Evolutionary conservation across 2,329 filamentous ascomycete species (phyloP), one percentile per base, ranked within the genome.

Genomic region (Sclerotinia subarctica): DNA sequence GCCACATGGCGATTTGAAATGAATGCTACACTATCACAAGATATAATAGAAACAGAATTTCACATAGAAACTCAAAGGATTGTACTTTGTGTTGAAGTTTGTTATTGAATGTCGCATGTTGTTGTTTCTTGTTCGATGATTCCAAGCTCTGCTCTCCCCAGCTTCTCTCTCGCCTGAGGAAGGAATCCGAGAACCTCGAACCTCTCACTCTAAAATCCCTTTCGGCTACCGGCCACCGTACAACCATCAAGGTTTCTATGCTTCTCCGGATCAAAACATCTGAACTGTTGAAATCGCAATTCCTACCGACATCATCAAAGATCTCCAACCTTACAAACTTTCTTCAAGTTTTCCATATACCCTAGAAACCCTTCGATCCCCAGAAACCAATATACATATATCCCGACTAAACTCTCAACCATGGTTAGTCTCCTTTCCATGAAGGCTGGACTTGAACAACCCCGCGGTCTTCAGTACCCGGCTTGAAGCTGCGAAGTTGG

Each of bases 1-100:
- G 93, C 94, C 94, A 99, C 93, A 97, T 96, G 83, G 86, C 90
- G 88, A 85, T 62, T 53, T 42, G 49, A 64, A 52, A 52, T 68
- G 51, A 54, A 72, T 64, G 58, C 64, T 60, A 42, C 53, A 69
- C 63, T 68, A 44, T 52, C 38, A 35, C 38, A 53, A n/a, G 11
- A 63, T 67, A 60, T 53, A 52, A 42, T 38, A 44, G 32, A 64
- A 13, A 38, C 35, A 24, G 38, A 64, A 54, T 47, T 29, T 67
- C 65, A 54, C 26, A 21, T 53, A 54, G 49, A 67, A 63, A 67
- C n/a, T 63, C 17, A 10, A 63, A 38, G 51, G 2, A n/a, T 67
- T 54, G 21, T 13, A 42, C 29, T 46, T 53, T 47, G 29, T 35
- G 15, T 67, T 15, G 59, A 19, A 63, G 35, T 32, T 47, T 63